Evolutionary conservation across 1,139 yeast genomes (phyloP).

Genomic region (Candida sanyaensis): DNA sequence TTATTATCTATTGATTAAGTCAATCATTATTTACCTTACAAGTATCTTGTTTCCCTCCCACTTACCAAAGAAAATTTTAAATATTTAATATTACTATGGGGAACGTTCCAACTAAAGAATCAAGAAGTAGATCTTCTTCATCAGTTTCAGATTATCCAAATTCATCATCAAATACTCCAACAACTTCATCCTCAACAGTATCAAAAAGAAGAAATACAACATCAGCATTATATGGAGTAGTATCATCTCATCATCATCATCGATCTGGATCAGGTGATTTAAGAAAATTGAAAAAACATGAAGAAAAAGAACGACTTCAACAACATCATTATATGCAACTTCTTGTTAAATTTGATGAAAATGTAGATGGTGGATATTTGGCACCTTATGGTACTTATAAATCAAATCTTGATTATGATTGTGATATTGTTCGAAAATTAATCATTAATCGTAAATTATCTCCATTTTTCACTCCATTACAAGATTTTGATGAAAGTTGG

Average conservation of each 20-base stretch:
- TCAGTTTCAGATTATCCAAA: constrained; percentile 12
- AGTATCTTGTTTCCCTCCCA: too few species aligned
- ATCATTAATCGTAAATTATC: constrained; percentile 67
- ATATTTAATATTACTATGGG: constrained; percentile 40
- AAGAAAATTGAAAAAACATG: constrained; percentile 33
- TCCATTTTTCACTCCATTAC: constrained; percentile 89
- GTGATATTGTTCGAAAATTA: constrained; percentile 65
- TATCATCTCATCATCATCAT: constrained; percentile 2
- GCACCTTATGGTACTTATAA: constrained; percentile 90
- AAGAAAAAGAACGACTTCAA: constrained; percentile 52
- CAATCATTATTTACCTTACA: too few species aligned
- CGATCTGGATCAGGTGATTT: constrained; percentile 21
- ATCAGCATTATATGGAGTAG: constrained; percentile 4
- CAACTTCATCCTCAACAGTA: constrained; percentile 16
- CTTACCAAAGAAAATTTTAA: background rate
- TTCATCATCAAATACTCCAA: constrained; percentile 8
- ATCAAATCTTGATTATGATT: constrained; percentile 72
- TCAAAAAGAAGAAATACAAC: constrained; percentile 16
- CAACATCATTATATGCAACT: constrained; percentile 58
- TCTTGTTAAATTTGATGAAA: constrained; percentile 58
- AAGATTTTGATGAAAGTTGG: constrained; percentile 80
- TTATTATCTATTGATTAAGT: too few species aligned
- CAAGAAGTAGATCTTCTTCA: constrained; percentile 29
- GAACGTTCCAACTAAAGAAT: constrained; percentile 60
- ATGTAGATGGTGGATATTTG: constrained; percentile 75